These are phyloP conservation scores for Dryas drummondii DNA, from an alignment of 306 rosid genomes.

Conservation along the genomic window DNA sequence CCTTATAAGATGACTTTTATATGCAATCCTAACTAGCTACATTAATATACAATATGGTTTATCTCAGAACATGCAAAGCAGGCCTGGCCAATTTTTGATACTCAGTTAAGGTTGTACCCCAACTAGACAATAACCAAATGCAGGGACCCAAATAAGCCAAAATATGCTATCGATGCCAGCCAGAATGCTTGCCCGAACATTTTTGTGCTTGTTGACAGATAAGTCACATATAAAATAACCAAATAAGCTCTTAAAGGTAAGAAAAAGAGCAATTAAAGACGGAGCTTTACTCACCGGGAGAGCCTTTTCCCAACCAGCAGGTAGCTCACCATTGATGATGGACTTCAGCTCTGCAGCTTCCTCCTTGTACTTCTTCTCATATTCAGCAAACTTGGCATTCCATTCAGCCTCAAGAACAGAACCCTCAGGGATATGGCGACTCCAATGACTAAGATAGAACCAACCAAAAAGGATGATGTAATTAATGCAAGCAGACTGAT, in stretches of 20 bases:
- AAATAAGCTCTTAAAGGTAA: not conserved
- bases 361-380: constrained; percentile 84
- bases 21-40: not conserved
- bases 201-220: not conserved
- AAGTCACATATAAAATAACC: not conserved
- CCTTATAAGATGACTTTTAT: constrained; percentile 13
- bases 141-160: not conserved
- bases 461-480: constrained; percentile 15
- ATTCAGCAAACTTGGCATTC: constrained; percentile 86
- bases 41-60: not conserved
- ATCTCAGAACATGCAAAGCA: not conserved
- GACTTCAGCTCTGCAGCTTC: constrained; percentile 80
- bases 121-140: not conserved
- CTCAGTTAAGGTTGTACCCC: not conserved
- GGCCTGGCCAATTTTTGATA: not conserved
- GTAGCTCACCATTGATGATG: constrained; percentile 66
- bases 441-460: constrained; percentile 73
- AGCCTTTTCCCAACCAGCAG: constrained; percentile 95
- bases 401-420: constrained; percentile 83
- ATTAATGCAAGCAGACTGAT: constrained; percentile 14
- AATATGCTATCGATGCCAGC: not conserved
- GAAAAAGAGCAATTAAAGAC: not conserved
- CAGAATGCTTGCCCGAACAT: not conserved
- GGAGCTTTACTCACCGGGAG: constrained; percentile 69
- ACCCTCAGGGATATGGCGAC: constrained; percentile 78